Evolutionary conservation across 192 early-diverging fungal species (phyloP), one percentile per base, ranked within the genome.

Genomic region (Entomortierella lignicola): DNA sequence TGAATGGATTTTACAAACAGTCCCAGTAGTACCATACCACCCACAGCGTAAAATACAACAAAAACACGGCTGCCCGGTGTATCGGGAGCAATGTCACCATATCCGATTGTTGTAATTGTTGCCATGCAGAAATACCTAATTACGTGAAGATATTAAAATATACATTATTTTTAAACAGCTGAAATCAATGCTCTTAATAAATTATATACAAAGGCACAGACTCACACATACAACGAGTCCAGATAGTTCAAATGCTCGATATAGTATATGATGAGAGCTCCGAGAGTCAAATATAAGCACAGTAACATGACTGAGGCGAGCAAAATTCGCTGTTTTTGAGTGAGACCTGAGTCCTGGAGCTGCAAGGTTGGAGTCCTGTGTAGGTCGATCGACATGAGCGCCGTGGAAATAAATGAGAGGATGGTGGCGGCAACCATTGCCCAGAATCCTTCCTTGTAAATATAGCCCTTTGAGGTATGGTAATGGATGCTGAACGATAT

Each of bases 101-200:
- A 77, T 2, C 72, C 72, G n/a, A 77, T 68, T 11, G 72, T 77
- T 26, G 72, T 68, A 21, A 77, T 65, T 13, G 72, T 67, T 8
- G 68, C 65, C 58, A 77, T 50, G 18, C 55, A 64, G 51, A 77
- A 77, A 60, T 63, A 77, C 56, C 72, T 77, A 37, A 0, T 11
- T 30, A 51, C 23, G 8, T 58, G 12, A 61, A 11, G 2, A 17
- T 12, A 60, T 58, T 10, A 17, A 8, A 17, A 50, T 50, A 50
- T 50, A 15, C 3, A 21, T 10, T 17, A 8, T 10, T 21, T 55
- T 55, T 29, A 25, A 29, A 0, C 4, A 37, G 34, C 34, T 37
- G 10, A 37, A 37, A 37, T 4, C 4, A 4, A 37, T 7, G 34
- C n/a, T n/a, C n/a, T n/a, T 7, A 37, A 37, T 7, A 37, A 37